Percentiles rank a stretch among this genome's conserved stretches.
Conservation (phyloP, 2,329 filamentous ascomycete species). For the Trichoderma atroviride region DNA sequence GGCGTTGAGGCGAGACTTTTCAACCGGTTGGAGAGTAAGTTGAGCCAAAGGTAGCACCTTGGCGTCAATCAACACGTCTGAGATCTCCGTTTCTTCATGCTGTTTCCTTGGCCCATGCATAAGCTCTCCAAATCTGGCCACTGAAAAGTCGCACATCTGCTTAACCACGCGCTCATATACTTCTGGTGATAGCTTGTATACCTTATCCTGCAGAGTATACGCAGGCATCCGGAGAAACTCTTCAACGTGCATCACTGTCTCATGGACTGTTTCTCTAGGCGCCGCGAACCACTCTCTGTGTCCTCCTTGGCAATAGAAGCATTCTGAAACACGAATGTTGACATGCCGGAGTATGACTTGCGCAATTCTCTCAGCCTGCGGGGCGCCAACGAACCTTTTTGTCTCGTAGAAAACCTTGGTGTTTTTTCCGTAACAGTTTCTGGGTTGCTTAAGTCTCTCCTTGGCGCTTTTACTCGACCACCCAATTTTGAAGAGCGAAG, state of each 20-base stretch:
- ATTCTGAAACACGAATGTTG: conserved; percentile 13
- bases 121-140: background rate
- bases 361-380: conserved; percentile 1
- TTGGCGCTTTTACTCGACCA: conserved; percentile 16
- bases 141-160: conserved; percentile 14
- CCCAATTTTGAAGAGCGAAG: conserved; percentile 4
- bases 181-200: conserved; percentile 7
- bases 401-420: conserved; percentile 11
- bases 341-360: conserved; percentile 10
- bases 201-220: background rate
- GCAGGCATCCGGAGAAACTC: conserved; percentile 14
- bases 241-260: background rate
- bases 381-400: background rate
- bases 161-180: background rate
- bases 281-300: conserved; percentile 15
- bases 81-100: background rate
- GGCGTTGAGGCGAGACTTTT: background rate
- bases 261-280: background rate
- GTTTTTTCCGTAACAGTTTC: conserved; percentile 2
- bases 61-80: background rate
- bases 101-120: background rate
- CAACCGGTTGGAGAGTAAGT: background rate
- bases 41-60: background rate
- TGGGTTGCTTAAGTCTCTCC: background rate
- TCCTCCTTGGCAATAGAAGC: background rate